Percentiles rank a stretch among this genome's conserved stretches.
Evolutionary conservation across 2,329 filamentous ascomycete genomes (phyloP).

Genomic region (Aspergillus caelatus): DNA sequence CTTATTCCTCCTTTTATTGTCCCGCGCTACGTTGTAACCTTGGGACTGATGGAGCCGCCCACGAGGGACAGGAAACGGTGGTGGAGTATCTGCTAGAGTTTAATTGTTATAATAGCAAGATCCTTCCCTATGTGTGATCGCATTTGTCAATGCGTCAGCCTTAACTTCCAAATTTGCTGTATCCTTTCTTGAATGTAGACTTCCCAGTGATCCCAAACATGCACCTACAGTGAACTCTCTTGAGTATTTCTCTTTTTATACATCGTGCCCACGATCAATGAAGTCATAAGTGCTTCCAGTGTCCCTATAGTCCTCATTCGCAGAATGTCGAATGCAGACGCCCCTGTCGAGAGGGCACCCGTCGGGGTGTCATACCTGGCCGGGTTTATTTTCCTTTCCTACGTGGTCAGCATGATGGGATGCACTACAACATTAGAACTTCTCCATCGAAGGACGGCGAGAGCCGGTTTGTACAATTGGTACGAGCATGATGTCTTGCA

Average conservation of each 20-base stretch:
- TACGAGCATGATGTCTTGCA: slow-evolving; percentile 40
- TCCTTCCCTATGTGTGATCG: slow-evolving; percentile 2
- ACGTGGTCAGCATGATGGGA: slow-evolving; percentile 72
- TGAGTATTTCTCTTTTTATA: background rate
- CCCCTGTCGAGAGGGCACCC: slow-evolving; percentile 11
- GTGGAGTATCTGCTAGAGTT: slow-evolving; percentile 7
- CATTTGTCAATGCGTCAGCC: slow-evolving; percentile 2
- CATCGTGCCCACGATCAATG: background rate
- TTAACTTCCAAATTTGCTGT: background rate
- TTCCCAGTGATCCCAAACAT: background rate
- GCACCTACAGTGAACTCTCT: slow-evolving; percentile 1
- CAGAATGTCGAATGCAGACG: slow-evolving; percentile 24
- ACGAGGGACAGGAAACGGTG: background rate
- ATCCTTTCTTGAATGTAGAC: slow-evolving; percentile 1
- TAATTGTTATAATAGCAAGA: slow-evolving; percentile 3
- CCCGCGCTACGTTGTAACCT: slow-evolving; percentile 1
- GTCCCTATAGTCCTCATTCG: background rate
- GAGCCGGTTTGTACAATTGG: slow-evolving; percentile 70
- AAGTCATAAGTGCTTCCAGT: background rate
- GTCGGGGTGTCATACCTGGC: slow-evolving; percentile 45
- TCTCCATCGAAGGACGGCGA: slow-evolving; percentile 73
- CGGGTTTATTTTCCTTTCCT: slow-evolving; percentile 70
- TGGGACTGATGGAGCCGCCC: slow-evolving; percentile 8
- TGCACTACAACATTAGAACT: slow-evolving; percentile 79
- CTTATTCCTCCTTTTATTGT: slow-evolving; percentile 3